A percentile compares a stretch with the other conserved stretches of the same genome.
Conservation (phyloP, 139 green algal species). For the Chlamydomonas sphaeroides region DNA sequence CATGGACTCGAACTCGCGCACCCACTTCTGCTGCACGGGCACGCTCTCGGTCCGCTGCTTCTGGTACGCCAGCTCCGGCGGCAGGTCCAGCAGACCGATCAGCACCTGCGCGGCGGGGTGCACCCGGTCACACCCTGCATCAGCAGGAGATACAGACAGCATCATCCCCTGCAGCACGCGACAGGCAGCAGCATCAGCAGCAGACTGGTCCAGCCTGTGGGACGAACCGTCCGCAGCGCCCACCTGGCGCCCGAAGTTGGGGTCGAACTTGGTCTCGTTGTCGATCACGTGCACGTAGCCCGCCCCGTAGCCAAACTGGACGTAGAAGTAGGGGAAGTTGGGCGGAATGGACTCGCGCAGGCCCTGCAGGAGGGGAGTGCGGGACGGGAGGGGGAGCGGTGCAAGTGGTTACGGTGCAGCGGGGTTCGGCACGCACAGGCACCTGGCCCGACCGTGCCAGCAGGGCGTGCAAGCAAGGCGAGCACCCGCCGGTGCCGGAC, state of each 20-base stretch:
- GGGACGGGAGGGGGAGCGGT: too few species aligned
- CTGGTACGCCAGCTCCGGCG: slow-evolving; percentile 78
- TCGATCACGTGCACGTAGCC: slow-evolving; percentile 97
- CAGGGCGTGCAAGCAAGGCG: too few species aligned
- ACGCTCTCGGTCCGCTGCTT: slow-evolving; percentile 25
- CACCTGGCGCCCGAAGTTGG: slow-evolving; percentile 74
- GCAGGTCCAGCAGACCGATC: slow-evolving; percentile 86
- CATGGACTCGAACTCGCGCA: slow-evolving; percentile 76
- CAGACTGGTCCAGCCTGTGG: too few species aligned
- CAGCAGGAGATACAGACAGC: background rate
- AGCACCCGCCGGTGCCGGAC: too few species aligned
- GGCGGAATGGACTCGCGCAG: slow-evolving; percentile 89
- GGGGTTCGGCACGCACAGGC: too few species aligned
- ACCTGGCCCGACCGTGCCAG: too few species aligned
- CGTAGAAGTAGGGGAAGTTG: slow-evolving; percentile 96
- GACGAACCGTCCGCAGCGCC: too few species aligned
- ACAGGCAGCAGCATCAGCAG: background rate
- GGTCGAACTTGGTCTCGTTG: slow-evolving; percentile 87
- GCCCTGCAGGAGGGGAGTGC: slow-evolving; percentile 54
- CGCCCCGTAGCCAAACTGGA: slow-evolving; percentile 79
- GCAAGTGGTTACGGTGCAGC: background rate
- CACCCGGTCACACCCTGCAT: slow-evolving; percentile 62
- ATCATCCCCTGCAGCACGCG: background rate
- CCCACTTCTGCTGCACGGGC: slow-evolving; percentile 67
- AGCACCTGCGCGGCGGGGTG: slow-evolving; percentile 67